Evolutionary conservation across 257 asterid species (phyloP).

Genomic region (Plantago elongata): DNA sequence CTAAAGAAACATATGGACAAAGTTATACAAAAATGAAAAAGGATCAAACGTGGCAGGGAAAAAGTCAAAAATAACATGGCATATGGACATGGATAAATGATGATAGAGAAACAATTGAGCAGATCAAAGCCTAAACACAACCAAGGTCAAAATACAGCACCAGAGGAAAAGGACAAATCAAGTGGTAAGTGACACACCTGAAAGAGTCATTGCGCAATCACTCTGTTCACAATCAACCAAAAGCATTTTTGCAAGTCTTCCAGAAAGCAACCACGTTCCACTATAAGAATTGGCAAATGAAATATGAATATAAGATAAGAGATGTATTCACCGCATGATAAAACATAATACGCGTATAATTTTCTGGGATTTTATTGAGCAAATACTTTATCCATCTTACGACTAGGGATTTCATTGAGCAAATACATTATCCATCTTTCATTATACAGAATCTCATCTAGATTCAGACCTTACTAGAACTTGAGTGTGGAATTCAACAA

Average conservation of each 20-base stretch:
- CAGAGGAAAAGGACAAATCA: neutral
- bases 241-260: slow-evolving; percentile 89
- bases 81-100: neutral
- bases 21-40: no score
- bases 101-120: neutral
- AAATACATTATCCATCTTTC: no score
- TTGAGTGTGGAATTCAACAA: no score
- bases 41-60: no score
- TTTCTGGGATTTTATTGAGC: no score
- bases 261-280: slow-evolving; percentile 92
- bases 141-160: slow-evolving; percentile 8
- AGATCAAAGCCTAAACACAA: slow-evolving; percentile 14
- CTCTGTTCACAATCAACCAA: slow-evolving; percentile 85
- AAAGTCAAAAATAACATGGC: neutral
- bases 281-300: slow-evolving; percentile 33
- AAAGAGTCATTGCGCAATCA: slow-evolving; percentile 80
- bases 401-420: no score
- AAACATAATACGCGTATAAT: neutral
- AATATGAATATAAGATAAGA: slow-evolving; percentile 15
- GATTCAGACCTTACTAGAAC: no score
- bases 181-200: slow-evolving; percentile 53
- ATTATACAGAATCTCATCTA: no score
- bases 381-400: no score
- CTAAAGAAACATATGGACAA: no score
- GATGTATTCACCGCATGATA: neutral